A percentile compares a stretch with the other conserved stretches of the same genome.
Evolutionary conservation across 2,329 filamentous ascomycete genomes (phyloP).

Genomic region (Pseudogymnoascus sp.): DNA sequence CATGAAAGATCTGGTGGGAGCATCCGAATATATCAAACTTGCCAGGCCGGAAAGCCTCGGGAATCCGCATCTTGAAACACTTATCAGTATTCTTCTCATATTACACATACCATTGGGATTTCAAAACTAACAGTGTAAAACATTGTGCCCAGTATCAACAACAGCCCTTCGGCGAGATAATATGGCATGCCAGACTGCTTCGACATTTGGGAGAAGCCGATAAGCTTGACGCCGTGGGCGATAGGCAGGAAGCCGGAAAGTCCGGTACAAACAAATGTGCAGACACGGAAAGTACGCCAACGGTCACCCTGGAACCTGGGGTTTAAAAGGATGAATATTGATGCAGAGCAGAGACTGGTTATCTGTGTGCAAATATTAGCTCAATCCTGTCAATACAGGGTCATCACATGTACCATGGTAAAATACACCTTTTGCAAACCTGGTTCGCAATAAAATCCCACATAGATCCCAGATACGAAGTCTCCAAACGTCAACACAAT

Average conservation of each 20-base stretch:
- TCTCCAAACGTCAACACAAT: slow-evolving; percentile 32
- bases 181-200: slow-evolving; percentile 18
- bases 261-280: slow-evolving; percentile 21
- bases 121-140: slow-evolving; percentile 11
- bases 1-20: slow-evolving; percentile 23
- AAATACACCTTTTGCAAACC: slow-evolving; percentile 29
- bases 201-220: slow-evolving; percentile 15
- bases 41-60: slow-evolving; percentile 17
- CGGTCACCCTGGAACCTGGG: slow-evolving; percentile 16
- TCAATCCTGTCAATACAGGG: neutral
- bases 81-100: neutral
- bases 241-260: slow-evolving; percentile 23
- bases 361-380: slow-evolving; percentile 25
- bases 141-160: slow-evolving; percentile 14
- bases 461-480: slow-evolving; percentile 34
- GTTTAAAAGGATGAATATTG: slow-evolving; percentile 27
- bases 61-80: slow-evolving; percentile 14
- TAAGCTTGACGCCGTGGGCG: slow-evolving; percentile 19
- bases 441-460: slow-evolving; percentile 34
- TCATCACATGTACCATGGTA: slow-evolving; percentile 25
- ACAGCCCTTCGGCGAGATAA: slow-evolving; percentile 16
- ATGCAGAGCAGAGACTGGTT: slow-evolving; percentile 27
- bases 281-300: slow-evolving; percentile 19
- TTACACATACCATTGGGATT: neutral
- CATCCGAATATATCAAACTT: slow-evolving; percentile 20